Percentiles rank a stretch among this genome's conserved stretches.
phyloP scores from a whole-genome alignment of 1,139 yeast genomes.

The Entelexis paramagnoliae region DNA sequence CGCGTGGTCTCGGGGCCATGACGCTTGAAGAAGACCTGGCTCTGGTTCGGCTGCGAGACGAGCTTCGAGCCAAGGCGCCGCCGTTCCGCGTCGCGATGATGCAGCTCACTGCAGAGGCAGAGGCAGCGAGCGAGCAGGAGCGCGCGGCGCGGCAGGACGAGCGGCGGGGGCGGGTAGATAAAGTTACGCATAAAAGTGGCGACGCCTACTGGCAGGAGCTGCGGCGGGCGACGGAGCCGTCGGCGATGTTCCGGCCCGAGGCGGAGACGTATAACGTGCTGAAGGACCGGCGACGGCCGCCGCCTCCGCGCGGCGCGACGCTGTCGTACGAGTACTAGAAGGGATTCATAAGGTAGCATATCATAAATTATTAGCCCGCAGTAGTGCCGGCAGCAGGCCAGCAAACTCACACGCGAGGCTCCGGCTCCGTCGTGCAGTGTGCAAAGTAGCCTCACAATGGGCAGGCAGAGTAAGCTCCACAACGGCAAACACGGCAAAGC shows the following conservation, averaged over 20 bases:
- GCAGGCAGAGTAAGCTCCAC: no score
- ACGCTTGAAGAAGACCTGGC: constrained; percentile 20
- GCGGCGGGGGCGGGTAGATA: constrained; percentile 14
- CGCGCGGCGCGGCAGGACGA: constrained; percentile 9
- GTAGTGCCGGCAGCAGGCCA: no score
- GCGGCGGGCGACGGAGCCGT: constrained; percentile 17
- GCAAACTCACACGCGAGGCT: no score
- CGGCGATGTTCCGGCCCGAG: constrained; percentile 12
- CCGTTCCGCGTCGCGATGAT: constrained; percentile 8
- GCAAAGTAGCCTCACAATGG: no score
- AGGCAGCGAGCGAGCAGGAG: constrained; percentile 7
- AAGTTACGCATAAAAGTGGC: not conserved
- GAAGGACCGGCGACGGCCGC: constrained; percentile 17
- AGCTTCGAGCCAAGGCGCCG: constrained; percentile 12
- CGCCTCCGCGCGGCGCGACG: constrained; percentile 17
- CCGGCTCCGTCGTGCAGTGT: no score
- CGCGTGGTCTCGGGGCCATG: constrained; percentile 10
- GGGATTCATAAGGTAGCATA: not conserved
- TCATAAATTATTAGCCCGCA: no score
- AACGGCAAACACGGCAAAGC: no score
- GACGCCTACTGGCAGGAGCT: constrained; percentile 16
- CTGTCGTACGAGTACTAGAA: constrained; percentile 10
- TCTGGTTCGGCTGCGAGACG: constrained; percentile 14
- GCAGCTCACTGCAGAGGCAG: constrained; percentile 7
- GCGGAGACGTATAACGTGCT: constrained; percentile 16